Percentiles rank a stretch among this genome's conserved stretches.
phyloP scores from a whole-genome alignment of 2,329 filamentous ascomycete species.

The Colletotrichum lupini region DNA sequence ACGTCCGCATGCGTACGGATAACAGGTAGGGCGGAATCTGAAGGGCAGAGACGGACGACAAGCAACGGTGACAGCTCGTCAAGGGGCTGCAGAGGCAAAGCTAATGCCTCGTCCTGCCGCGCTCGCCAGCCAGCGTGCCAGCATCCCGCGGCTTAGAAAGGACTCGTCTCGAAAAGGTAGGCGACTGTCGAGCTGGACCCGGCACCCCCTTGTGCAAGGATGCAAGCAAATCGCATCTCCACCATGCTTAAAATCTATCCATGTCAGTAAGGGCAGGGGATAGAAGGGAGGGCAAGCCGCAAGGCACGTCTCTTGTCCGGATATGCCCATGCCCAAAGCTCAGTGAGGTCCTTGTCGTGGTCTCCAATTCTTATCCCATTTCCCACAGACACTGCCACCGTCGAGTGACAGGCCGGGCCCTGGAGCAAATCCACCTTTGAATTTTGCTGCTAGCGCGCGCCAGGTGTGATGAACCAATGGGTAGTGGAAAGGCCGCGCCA shows the following conservation, averaged over 20 bases:
- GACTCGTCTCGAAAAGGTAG: background rate
- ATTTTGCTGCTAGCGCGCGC: constrained; percentile 33
- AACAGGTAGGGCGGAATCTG: background rate
- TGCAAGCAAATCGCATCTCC: constrained; percentile 28
- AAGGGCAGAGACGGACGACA: constrained; percentile 8
- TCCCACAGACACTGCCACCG: constrained; percentile 35
- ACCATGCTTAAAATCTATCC: constrained; percentile 35
- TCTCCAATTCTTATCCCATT: constrained; percentile 10
- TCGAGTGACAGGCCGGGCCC: constrained; percentile 31
- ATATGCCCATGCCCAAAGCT: constrained; percentile 12
- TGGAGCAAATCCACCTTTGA: constrained; percentile 28
- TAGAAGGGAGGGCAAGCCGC: background rate
- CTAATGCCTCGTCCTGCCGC: background rate
- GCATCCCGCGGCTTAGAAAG: background rate
- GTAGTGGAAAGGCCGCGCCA: constrained; percentile 25
- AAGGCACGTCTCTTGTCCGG: constrained; percentile 10
- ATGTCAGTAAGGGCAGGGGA: constrained; percentile 7
- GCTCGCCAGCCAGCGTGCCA: background rate
- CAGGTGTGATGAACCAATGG: constrained; percentile 24
- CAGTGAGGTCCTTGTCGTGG: constrained; percentile 1
- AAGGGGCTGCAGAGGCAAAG: background rate
- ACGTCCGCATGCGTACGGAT: background rate
- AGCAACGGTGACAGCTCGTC: constrained; percentile 2
- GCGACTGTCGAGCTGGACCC: background rate
- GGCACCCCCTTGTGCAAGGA: constrained; percentile 18